Evolutionary conservation across 2,329 filamentous ascomycete genomes (phyloP).

Genomic region (Paramyrothecium sp.): DNA sequence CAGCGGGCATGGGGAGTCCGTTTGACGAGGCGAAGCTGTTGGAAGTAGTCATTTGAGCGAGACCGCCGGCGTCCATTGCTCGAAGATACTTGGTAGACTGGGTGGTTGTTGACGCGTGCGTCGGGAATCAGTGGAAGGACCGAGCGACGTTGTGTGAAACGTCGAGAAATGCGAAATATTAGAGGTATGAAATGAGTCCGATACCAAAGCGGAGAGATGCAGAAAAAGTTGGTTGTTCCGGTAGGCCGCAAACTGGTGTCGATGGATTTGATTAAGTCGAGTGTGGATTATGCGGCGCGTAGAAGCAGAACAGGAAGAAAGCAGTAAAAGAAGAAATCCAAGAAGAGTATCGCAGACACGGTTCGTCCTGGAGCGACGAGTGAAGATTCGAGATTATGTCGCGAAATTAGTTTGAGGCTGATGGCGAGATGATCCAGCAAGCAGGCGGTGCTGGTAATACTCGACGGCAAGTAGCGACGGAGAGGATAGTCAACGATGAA

Average conservation of each 20-base stretch:
- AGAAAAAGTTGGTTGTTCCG: neutral
- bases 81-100: conserved; percentile 24
- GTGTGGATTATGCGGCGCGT: too few species aligned
- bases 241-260: neutral
- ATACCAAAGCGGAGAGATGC: neutral
- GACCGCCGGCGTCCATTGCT: conserved; percentile 93
- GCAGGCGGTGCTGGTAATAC: neutral
- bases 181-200: neutral
- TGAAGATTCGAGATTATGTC: too few species aligned
- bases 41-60: conserved; percentile 98
- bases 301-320: too few species aligned
- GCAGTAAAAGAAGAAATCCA: too few species aligned
- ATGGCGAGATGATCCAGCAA: too few species aligned
- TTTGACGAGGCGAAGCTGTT: conserved; percentile 71
- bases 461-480: neutral
- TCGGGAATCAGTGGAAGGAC: conserved; percentile 14
- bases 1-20: conserved; percentile 72
- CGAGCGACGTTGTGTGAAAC: neutral
- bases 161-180: neutral
- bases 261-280: neutral
- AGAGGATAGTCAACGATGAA: too few species aligned
- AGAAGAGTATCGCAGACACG: too few species aligned
- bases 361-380: too few species aligned
- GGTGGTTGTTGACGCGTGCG: conserved; percentile 9
- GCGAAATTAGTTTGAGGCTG: too few species aligned